Base-by-base conservation (phyloP, 371 early-diverging fungal genomes). In the Encephalitozoon cuniculi region DNA sequence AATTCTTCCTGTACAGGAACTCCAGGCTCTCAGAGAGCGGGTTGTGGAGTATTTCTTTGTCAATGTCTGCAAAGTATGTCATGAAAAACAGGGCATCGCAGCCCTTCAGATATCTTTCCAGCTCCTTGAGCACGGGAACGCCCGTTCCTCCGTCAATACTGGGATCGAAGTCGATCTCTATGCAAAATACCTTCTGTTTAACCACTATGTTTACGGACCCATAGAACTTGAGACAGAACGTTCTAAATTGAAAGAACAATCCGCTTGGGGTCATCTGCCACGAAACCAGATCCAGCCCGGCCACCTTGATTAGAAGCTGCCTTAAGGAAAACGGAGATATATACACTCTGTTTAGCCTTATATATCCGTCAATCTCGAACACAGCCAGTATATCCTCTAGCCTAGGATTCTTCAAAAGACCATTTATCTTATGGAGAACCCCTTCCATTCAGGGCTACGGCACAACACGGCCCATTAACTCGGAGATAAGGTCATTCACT, bases 91-190 rank as follows among this genome's bases (percentile, higher is more conserved):
- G 21, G 12, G 76, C 67, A 74, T 81, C 81, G 32, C 78, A 78
- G 51, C 70, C 64, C 43, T 78, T 77, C n/a, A 81, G 44, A 75
- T 44, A 81, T 37, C 34, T 66, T 49, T 81, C 81, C 18, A 81
- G 67, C 49, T 75, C 79, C 12, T 40, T 64, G 41, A 81, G 49
- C 5, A 78, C 54, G 0, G 54, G 46, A 26, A 64, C 49, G 1
- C 76, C 67, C 8, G 43, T 54, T 2, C 67, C 67, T 5, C 64
- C 55, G 40, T 55, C 68, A 23, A 76, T 64, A 40, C 51, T 55
- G 39, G 81, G 79, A 37, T 81, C 79, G 71, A 81, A 81, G 43
- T 75, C 76, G 32, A 81, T 32, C 53, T 81, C 81, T 44, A 81
- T 51, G 28, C 68, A 69, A 37, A 69, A 78, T 30, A 81, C 72